Evolutionary conservation across 371 early-diverging fungal species (phyloP).

Genomic region (Saksenaea vasiformis): DNA sequence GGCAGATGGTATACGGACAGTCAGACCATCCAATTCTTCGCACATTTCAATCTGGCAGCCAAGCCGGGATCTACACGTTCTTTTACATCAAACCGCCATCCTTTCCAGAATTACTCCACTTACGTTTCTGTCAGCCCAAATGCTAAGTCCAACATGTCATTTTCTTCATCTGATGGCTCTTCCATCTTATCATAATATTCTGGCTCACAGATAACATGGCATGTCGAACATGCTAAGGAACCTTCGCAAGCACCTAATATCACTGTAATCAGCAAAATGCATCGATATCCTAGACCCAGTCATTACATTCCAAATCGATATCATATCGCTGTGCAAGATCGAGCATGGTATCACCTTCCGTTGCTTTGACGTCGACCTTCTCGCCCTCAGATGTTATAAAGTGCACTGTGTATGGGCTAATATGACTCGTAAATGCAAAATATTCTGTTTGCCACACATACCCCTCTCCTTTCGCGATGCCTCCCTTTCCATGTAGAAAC

Average conservation of each 20-base stretch:
- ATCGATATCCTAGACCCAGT: no score
- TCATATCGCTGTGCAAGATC: slow-evolving; percentile 96
- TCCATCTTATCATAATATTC: slow-evolving; percentile 85
- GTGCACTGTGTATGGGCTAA: slow-evolving; percentile 52
- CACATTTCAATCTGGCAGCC: slow-evolving; percentile 96
- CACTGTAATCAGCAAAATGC: background rate
- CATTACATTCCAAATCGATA: slow-evolving; percentile 93
- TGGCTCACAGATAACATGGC: slow-evolving; percentile 95
- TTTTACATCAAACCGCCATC: background rate
- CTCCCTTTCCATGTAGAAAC: slow-evolving; percentile 35
- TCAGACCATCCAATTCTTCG: slow-evolving; percentile 85
- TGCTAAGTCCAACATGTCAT: slow-evolving; percentile 99
- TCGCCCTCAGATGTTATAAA: slow-evolving; percentile 79
- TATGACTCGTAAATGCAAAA: background rate
- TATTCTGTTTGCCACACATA: slow-evolving; percentile 10
- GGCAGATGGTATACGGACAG: slow-evolving; percentile 91
- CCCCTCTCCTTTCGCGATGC: slow-evolving; percentile 41
- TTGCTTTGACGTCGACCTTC: slow-evolving; percentile 73
- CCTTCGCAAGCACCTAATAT: slow-evolving; percentile 96
- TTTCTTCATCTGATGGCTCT: slow-evolving; percentile 98
- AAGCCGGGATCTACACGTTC: slow-evolving; percentile 84
- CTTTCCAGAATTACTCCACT: slow-evolving; percentile 12
- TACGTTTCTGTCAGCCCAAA: slow-evolving; percentile 97
- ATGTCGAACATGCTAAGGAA: slow-evolving; percentile 94
- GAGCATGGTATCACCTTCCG: slow-evolving; percentile 87